Evolutionary conservation across 1,139 yeast genomes (phyloP).

Genomic region (Waltiozyma sp.): DNA sequence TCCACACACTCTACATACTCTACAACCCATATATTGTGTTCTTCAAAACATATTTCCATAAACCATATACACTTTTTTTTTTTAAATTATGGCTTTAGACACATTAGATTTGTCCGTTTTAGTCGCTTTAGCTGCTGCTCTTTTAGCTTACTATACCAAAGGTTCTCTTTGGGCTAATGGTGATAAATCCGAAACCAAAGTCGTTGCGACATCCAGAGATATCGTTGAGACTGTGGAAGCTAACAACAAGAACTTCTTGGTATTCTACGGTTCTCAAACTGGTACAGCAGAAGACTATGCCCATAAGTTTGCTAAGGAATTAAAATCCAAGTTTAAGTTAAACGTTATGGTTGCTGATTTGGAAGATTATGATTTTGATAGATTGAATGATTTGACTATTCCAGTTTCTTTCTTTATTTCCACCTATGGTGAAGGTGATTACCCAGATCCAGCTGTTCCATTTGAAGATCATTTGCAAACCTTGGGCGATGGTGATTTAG

Average conservation of each 20-base stretch:
- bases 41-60: too few species aligned
- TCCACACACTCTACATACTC: too few species aligned
- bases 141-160: constrained; percentile 56
- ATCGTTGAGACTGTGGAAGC: constrained; percentile 50
- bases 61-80: too few species aligned
- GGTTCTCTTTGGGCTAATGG: constrained; percentile 46
- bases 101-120: constrained; percentile 63
- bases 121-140: constrained; percentile 50
- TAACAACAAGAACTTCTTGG: constrained; percentile 63
- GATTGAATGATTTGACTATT: constrained; percentile 46
- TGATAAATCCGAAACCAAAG: constrained; percentile 28
- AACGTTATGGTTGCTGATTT: constrained; percentile 81
- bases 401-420: constrained; percentile 73
- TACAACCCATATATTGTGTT: too few species aligned
- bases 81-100: constrained; percentile 40
- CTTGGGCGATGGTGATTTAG: constrained; percentile 46
- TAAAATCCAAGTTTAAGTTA: constrained; percentile 70
- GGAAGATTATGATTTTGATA: constrained; percentile 79
- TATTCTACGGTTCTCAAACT: constrained; percentile 94
- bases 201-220: constrained; percentile 35
- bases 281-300: constrained; percentile 99
- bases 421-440: constrained; percentile 97
- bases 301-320: constrained; percentile 78
- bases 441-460: constrained; percentile 83
- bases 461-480: constrained; percentile 50